These are phyloP conservation scores for Cercospora sp. DNA, from an alignment of 2,329 filamentous ascomycete species.

Conservation along the genomic window DNA sequence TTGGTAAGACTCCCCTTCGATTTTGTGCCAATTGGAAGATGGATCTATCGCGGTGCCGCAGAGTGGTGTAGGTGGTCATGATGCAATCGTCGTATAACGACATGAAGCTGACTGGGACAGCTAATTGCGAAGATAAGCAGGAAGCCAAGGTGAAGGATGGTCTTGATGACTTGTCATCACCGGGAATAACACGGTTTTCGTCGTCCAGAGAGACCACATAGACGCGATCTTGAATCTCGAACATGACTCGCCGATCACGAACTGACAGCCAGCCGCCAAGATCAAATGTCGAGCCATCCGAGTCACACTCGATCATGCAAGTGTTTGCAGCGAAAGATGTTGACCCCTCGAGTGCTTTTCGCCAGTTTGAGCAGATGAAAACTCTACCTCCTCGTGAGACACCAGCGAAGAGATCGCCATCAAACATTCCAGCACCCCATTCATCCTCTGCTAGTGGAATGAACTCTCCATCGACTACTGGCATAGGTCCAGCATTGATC, in stretches of 20 bases:
- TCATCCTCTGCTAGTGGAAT: conserved; percentile 43
- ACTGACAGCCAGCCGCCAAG: conserved; percentile 52
- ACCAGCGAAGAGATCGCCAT: conserved; percentile 47
- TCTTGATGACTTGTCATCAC: conserved; percentile 17
- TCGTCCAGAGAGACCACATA: conserved; percentile 48
- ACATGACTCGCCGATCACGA: conserved; percentile 46
- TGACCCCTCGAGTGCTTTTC: conserved; percentile 32
- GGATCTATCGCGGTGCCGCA: conserved; percentile 29
- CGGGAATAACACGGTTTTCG: conserved; percentile 23
- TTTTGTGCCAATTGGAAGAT: conserved; percentile 13
- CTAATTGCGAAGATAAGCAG: conserved; percentile 42
- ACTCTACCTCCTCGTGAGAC: conserved; percentile 48
- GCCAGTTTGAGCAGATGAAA: conserved; percentile 50
- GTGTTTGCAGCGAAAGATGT: conserved; percentile 24
- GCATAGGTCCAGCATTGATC: conserved; percentile 26
- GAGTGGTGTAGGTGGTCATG: conserved; percentile 49
- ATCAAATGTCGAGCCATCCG: conserved; percentile 45
- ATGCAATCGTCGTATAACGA: conserved; percentile 50
- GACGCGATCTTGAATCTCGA: conserved; percentile 47
- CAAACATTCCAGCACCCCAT: conserved; percentile 52
- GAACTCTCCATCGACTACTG: conserved; percentile 14
- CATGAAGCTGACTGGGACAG: conserved; percentile 52
- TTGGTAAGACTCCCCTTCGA: conserved; percentile 41
- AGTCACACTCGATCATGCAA: conserved; percentile 47
- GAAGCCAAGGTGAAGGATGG: conserved; percentile 36